Conservation (phyloP, 2,329 filamentous ascomycete genomes). For the Aspergillus sp. region DNA sequence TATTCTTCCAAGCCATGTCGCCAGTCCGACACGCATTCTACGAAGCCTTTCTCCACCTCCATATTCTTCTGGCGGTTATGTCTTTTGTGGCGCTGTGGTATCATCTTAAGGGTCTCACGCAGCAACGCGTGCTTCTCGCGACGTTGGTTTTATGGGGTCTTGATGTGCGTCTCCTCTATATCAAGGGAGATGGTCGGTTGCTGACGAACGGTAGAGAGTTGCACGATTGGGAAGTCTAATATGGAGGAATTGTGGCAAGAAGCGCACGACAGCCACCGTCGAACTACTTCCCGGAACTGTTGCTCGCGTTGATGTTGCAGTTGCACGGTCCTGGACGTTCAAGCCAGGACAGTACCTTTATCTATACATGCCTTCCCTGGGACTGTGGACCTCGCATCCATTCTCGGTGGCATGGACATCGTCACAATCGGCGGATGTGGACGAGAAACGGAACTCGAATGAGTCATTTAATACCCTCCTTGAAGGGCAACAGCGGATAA, state of each 20-base stretch:
- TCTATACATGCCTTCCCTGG: conserved; percentile 49
- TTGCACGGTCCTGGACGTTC: conserved; percentile 27
- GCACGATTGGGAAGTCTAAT: conserved; percentile 43
- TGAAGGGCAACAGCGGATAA: conserved; percentile 19
- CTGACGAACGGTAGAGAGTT: conserved; percentile 29
- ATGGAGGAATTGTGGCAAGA: conserved; percentile 48
- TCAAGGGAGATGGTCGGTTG: background rate
- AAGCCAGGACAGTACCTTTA: conserved; percentile 51
- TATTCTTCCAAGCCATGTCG: conserved; percentile 38
- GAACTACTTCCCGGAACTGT: conserved; percentile 54
- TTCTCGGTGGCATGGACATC: conserved; percentile 40
- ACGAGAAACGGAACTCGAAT: conserved; percentile 24
- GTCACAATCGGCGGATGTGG: conserved; percentile 6
- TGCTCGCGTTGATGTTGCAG: conserved; percentile 39
- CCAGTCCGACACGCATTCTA: conserved; percentile 41
- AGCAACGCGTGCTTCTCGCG: conserved; percentile 25
- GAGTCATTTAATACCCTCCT: conserved; percentile 25
- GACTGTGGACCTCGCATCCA: conserved; percentile 39
- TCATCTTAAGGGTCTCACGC: conserved; percentile 23
- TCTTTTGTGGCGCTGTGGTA: conserved; percentile 37
- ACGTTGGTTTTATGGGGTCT: conserved; percentile 30
- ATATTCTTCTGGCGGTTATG: conserved; percentile 35
- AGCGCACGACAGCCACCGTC: conserved; percentile 46
- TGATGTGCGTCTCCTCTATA: conserved; percentile 19
- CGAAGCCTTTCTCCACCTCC: conserved; percentile 40